Evolutionary conservation across 148 eudicot species (phyloP).

Genomic region (Cornus kousa): DNA sequence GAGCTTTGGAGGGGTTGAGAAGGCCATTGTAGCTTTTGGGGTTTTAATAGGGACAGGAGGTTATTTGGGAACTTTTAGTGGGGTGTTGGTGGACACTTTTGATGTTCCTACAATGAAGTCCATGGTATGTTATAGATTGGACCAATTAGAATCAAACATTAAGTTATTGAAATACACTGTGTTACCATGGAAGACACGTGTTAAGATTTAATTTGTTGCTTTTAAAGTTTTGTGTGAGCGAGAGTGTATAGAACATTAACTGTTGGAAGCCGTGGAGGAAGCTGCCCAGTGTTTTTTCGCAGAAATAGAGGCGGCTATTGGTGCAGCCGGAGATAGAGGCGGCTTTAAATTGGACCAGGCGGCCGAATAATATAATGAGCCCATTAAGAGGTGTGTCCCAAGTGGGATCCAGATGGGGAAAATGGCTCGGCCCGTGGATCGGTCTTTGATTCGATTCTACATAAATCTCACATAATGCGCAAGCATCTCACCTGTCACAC

Average conservation of each 20-base stretch:
- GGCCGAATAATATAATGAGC: too few species aligned
- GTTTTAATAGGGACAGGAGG: constrained; percentile 15
- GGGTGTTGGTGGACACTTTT: background rate
- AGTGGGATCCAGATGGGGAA: too few species aligned
- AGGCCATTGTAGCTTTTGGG: constrained; percentile 44
- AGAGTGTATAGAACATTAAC: background rate
- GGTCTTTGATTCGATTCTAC: too few species aligned
- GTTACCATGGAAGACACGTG: background rate
- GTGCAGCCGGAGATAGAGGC: too few species aligned
- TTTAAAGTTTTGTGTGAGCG: background rate
- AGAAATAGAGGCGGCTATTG: background rate
- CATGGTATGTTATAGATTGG: background rate
- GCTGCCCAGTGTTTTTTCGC: background rate
- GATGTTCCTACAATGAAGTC: background rate
- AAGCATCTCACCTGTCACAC: too few species aligned
- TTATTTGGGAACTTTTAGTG: background rate
- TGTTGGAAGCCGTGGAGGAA: background rate
- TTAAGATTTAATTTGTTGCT: too few species aligned
- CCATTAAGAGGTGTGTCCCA: too few species aligned
- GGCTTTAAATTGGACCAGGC: too few species aligned
- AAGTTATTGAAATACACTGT: too few species aligned
- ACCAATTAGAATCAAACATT: background rate
- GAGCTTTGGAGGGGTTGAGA: constrained; percentile 27
- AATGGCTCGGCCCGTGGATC: too few species aligned
- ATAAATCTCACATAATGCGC: too few species aligned